phyloP scores from a whole-genome alignment of 108 stramenopile species.

The Fragilaria crotonensis region DNA sequence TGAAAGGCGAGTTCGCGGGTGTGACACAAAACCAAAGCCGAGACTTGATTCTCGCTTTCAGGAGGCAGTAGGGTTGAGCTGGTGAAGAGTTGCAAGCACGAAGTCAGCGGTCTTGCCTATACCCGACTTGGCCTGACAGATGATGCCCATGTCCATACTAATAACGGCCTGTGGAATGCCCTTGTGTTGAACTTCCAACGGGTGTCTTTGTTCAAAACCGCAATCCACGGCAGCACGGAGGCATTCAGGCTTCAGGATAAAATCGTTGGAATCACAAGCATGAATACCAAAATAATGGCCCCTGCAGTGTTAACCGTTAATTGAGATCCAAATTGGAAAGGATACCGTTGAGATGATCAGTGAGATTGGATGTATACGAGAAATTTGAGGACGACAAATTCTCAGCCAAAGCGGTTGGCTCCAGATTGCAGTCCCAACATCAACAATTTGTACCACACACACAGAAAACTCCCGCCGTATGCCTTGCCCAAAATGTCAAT shows the following conservation, averaged over 20 bases:
- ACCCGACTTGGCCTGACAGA: conserved; percentile 99
- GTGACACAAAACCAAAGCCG: conserved; percentile 95
- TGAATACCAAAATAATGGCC: conserved; percentile 99
- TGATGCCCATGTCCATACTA: conserved; percentile 98
- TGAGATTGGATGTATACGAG: too few species aligned
- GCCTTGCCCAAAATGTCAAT: too few species aligned
- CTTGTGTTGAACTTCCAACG: conserved; percentile 97
- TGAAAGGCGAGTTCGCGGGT: conserved; percentile 99
- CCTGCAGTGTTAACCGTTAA: conserved; percentile 41
- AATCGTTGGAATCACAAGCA: conserved; percentile 97
- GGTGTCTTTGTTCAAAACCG: conserved; percentile 99
- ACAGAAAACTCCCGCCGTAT: too few species aligned
- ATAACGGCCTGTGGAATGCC: conserved; percentile 99
- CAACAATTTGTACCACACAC: too few species aligned
- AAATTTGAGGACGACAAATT: too few species aligned
- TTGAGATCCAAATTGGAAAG: not conserved
- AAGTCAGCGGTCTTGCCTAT: conserved; percentile 99
- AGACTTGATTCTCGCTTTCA: conserved; percentile 71
- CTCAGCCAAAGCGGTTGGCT: too few species aligned
- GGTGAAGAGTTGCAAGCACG: conserved; percentile 96
- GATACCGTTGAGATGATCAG: not conserved
- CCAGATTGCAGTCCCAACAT: too few species aligned
- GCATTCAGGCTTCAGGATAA: conserved; percentile 98
- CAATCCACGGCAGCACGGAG: conserved; percentile 97
- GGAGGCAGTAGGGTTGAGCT: conserved; percentile 68